Percentiles rank a stretch among this genome's conserved stretches.
Evolutionary conservation across 305 asterid species (phyloP).

Genomic region (Galium porrigens): DNA sequence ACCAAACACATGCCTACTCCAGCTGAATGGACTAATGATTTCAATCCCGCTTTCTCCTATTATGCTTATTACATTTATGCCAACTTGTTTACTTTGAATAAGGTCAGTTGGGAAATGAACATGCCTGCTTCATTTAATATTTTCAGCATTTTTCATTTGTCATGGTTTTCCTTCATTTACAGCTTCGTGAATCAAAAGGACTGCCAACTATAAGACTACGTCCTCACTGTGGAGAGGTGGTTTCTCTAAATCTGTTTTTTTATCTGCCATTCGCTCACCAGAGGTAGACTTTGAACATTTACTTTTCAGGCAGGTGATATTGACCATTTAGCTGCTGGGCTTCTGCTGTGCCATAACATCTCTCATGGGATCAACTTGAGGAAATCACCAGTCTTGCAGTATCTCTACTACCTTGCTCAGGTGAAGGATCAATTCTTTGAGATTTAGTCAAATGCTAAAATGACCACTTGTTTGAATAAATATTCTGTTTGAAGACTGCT

Average conservation of each 20-base stretch:
- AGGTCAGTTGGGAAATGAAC: conserved; percentile 27
- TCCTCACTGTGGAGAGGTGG: conserved; percentile 98
- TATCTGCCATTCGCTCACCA: conserved; percentile 14
- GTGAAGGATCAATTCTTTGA: conserved; percentile 27
- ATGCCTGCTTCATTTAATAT: background rate
- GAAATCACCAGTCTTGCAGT: conserved; percentile 78
- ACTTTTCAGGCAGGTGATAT: conserved; percentile 82
- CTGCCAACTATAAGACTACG: conserved; percentile 74
- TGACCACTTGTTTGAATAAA: background rate
- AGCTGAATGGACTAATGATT: conserved; percentile 75
- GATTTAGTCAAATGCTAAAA: conserved; percentile 6
- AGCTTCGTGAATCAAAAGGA: conserved; percentile 93
- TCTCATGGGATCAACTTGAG: conserved; percentile 86
- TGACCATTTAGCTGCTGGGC: conserved; percentile 96
- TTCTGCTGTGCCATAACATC: conserved; percentile 73
- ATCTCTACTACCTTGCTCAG: conserved; percentile 94
- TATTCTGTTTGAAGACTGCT: background rate
- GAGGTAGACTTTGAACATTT: conserved; percentile 11
- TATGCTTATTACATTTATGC: conserved; percentile 96
- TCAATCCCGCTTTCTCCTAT: conserved; percentile 87
- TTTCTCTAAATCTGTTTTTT: conserved; percentile 18
- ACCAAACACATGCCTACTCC: conserved; percentile 94
- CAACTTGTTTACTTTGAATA: conserved; percentile 73
- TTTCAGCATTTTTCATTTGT: conserved; percentile 7
- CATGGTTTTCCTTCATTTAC: conserved; percentile 19